Evolutionary conservation across 495 filamentous ascomycete genomes (phyloP), one percentile per base, ranked within the genome.

Genomic region (Penicillium goetzii): DNA sequence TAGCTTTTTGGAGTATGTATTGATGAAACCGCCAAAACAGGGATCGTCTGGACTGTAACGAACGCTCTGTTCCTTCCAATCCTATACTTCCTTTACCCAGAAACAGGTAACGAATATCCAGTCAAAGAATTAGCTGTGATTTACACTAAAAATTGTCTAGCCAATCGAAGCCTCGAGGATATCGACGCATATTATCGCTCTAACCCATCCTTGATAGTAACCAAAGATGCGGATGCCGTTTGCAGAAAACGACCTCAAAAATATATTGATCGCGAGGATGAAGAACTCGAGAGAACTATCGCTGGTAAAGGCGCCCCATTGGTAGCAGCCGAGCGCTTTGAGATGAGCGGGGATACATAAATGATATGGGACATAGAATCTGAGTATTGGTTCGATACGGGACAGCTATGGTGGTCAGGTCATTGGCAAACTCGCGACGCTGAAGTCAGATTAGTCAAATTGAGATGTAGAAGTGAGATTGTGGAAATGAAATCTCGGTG

Each of bases 201-300:
- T 4, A 40, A 40, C 14, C 36, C 36, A 5, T 40, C 36, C 12
- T 17, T 40, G 14, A 17, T 40, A 15, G 36, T 40, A 4, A 40
- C 36, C 14, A 40, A 4, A 17, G 36, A 40, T 14, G 36, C 36
- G 14, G 36, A 40, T 17, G 36, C 36, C 14, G 17, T 17, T 40
- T 40, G 1, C 14, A 15, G 15, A 40, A 40, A 17, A 17, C 36
- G 36, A 17, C 36, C 36, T 40, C 36, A 40, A 40, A 40, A 40
- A 14, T 40, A 40, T 15, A 17, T 40, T 6, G 36, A 40, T 17
- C 36, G 36, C 15, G 36, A 40, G 36, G 36, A 40, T 6, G 36
- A 40, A 5, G 36, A 40, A 17, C 14, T 40, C 23, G 47, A 68
- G 40, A 60, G 53, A 33, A 65, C 59, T 23, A 23, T 21, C 2